These are phyloP conservation scores for Cercospora zeae-maydis DNA, from an alignment of 2,329 filamentous ascomycete species.

Conservation along the genomic window DNA sequence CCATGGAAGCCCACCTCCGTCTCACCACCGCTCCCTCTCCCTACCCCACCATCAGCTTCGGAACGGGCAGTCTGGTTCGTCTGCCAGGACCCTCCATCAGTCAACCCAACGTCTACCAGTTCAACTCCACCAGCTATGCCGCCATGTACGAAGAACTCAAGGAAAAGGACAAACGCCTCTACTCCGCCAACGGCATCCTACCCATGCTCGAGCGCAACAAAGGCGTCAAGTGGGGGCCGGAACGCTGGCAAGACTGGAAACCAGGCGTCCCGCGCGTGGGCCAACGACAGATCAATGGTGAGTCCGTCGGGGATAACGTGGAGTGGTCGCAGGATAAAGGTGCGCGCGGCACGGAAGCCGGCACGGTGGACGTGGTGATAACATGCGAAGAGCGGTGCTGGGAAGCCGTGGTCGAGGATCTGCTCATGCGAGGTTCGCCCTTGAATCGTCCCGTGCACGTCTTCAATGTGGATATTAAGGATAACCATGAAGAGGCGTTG, in stretches of 20 bases:
- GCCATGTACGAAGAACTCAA: constrained; percentile 91
- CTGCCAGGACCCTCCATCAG: constrained; percentile 86
- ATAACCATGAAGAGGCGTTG: constrained; percentile 95
- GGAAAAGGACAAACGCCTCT: constrained; percentile 79
- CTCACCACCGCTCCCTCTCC: constrained; percentile 64
- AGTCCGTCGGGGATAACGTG: constrained; percentile 19
- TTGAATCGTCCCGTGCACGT: constrained; percentile 93
- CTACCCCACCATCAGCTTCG: constrained; percentile 97
- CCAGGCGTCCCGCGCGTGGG: constrained; percentile 79
- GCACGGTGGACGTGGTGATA: constrained; percentile 88
- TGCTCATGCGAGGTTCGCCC: constrained; percentile 78
- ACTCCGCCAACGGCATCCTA: constrained; percentile 85
- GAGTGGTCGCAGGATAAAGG: constrained; percentile 67
- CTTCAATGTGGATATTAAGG: constrained; percentile 97
- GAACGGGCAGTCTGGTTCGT: constrained; percentile 89
- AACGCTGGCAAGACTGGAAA: constrained; percentile 97
- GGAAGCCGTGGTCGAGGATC: constrained; percentile 94
- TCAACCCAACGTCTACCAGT: constrained; percentile 95
- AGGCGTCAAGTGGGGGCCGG: constrained; percentile 88
- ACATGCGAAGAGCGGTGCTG: constrained; percentile 98
- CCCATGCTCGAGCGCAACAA: constrained; percentile 95
- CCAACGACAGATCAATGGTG: constrained; percentile 41
- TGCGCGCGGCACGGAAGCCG: constrained; percentile 75
- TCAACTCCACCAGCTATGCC: constrained; percentile 95
- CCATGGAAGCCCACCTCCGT: constrained; percentile 98